These are phyloP conservation scores for Trichoderma asperelloides DNA, from an alignment of 495 filamentous ascomycete species.

Conservation along the genomic window DNA sequence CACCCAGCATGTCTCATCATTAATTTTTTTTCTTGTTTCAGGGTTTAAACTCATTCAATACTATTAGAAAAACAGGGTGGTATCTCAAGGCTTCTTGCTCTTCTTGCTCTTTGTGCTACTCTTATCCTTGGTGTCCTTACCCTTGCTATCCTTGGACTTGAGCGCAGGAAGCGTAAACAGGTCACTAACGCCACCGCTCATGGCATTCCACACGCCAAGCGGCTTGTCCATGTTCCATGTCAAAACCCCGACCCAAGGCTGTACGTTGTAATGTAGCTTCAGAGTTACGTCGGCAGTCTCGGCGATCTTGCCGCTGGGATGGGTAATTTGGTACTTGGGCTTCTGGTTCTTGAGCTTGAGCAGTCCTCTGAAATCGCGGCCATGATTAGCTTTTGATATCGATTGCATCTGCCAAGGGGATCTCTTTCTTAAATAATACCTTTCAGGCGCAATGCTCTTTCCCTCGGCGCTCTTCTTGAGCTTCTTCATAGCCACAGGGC, in stretches of 20 bases:
- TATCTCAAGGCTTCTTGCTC: constrained; percentile 2
- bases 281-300: constrained; percentile 63
- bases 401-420: neutral
- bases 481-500: constrained; percentile 42
- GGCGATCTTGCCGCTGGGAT: constrained; percentile 67
- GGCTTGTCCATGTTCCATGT: constrained; percentile 61
- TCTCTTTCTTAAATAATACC: constrained; percentile 24
- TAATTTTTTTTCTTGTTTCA: neutral
- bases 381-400: neutral
- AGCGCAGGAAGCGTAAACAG: constrained; percentile 66
- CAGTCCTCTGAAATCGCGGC: constrained; percentile 40
- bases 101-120: neutral
- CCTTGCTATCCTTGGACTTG: constrained; percentile 39
- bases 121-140: constrained; percentile 11
- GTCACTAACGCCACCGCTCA: constrained; percentile 54
- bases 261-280: constrained; percentile 84
- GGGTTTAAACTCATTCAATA: neutral
- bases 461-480: constrained; percentile 41
- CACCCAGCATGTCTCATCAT: neutral
- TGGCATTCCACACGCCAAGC: constrained; percentile 52
- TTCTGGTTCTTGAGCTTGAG: constrained; percentile 68
- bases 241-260: constrained; percentile 90
- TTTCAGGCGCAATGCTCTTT: constrained; percentile 41
- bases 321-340: constrained; percentile 90
- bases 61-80: neutral